Evolutionary conservation across 352 stramenopile species (phyloP), one percentile per base, ranked within the genome.

Genomic region (Aphanomyces invadans): DNA sequence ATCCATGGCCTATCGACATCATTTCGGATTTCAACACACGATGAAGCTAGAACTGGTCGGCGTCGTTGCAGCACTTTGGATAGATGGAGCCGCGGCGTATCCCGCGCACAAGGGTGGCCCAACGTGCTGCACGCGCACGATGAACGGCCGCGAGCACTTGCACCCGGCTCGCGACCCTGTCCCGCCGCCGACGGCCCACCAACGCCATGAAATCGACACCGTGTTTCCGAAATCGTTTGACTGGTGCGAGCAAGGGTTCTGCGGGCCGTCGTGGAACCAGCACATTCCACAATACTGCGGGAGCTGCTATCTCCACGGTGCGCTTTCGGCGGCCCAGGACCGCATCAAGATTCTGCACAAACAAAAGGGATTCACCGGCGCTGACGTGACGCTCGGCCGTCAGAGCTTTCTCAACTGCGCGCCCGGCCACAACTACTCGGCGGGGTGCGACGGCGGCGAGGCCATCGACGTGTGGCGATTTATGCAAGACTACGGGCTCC

Each of bases 201-300:
- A 74, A 2, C 71, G 80, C 51, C 38, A 61, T n/a, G 17, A 78
- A 11, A 76, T 85, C 55, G 67, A 83, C 12, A 65, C 65, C 60
- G 69, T 72, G 4, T 73, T 87, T 23, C 82, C 83, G 0, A 69
- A 69, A 57, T 78, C 87, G 38, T 96, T 98, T 67, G 89, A 95
- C 71, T 98, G 95, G 94, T 90, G 83, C 63, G 83, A 92, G 63
- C 74, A 75, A 26, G 81, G 83, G 32, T 86, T 82, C 57, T 90
- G 81, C 57, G 79, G 86, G 52, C 80, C 80, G 23, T 88, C 80
- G 67, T 92, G 83, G 81, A 90, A 90, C 71, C 81, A 92, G 68
- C 83, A 92, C 65, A 88, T 89, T 31, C 83, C 83, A 33, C 81
- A 90, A 66, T 96, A 93, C 73, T 96, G 88, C 62, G 86, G 87